Base-by-base conservation (phyloP, 495 filamentous ascomycete genomes). In the Neurospora sublineolata region DNA sequence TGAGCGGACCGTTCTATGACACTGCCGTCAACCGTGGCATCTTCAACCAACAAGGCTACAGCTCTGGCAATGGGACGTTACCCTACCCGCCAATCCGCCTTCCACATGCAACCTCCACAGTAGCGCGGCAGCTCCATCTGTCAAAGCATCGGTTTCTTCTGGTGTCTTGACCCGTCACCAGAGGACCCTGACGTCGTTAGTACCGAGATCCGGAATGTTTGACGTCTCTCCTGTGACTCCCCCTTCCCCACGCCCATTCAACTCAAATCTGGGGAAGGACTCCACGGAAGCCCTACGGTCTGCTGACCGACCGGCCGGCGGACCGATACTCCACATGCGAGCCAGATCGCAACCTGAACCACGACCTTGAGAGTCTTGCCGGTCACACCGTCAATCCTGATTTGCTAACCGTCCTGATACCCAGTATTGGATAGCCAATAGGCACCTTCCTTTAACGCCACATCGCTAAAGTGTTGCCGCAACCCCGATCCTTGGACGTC, bases 311-410 rank as follows among this genome's bases (percentile, higher is more conserved):
- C 77, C 79, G 79, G 79, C 74, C 71, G 76, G 40, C 79, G 79
- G 79, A 74, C 79, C 79, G 79, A 79, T 74, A 81, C 78, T 81
- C 79, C 79, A 80, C 76, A 76, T 79, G 74, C 75, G 76, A 42
- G 74, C 78, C 74, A 75, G 78, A 79, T 80, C 79, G 72, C 73
- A 52, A 71, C n/a, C n/a, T n/a, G n/a, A n/a, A n/a, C 68, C 74
- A 73, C 78, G 72, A 75, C 72, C 73, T 79, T 75, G 72, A 70
- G 42, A 46, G 33, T n/a, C 33, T 38, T 20, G 27, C 52, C 52
- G 27, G 52, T 11, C 41, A 58, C 18, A 37, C 64, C 42, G 27
- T 64, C 27, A 9, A 60, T 33, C 72, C 71, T 79, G 72, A 80
- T 80, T 80, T 70, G 78, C 44, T 20, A 27, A 58, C 12, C n/a